These are phyloP conservation scores for Aureobasidium sp. DNA, from an alignment of 2,329 filamentous ascomycete species.

Conservation along the genomic window DNA sequence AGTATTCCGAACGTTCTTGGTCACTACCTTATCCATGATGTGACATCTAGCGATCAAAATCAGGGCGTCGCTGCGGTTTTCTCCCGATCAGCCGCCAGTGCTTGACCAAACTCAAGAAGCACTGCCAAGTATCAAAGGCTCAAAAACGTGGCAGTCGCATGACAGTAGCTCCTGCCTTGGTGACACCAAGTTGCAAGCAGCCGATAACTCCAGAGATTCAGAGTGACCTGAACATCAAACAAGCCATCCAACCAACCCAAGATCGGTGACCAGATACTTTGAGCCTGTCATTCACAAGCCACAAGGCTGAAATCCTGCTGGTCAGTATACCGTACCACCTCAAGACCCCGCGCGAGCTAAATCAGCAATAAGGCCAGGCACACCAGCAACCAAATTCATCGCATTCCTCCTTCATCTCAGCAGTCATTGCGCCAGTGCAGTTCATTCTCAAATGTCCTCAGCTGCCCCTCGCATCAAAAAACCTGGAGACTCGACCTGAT, in stretches of 20 bases:
- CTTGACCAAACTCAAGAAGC: not conserved
- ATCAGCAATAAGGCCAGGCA: not conserved
- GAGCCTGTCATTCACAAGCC: not conserved
- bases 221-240: not conserved
- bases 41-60: not conserved
- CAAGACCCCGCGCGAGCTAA: conserved; percentile 5
- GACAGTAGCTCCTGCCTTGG: not conserved
- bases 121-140: not conserved
- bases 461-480: not conserved
- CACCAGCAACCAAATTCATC: not conserved
- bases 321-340: conserved; percentile 4
- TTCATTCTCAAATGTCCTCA: not conserved
- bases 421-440: not conserved
- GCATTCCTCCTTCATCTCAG: not conserved
- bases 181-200: not conserved
- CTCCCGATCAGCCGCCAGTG: no score
- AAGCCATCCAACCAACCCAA: not conserved
- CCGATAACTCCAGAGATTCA: not conserved
- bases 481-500: not conserved
- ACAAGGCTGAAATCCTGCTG: conserved; percentile 4
- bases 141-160: not conserved
- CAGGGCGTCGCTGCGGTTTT: not conserved
- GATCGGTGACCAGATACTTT: not conserved
- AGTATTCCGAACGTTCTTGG: not conserved
- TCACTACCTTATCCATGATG: no score